Evolutionary conservation across 208 protist species (phyloP).

Genomic region (Leishmania martiniquensis): DNA sequence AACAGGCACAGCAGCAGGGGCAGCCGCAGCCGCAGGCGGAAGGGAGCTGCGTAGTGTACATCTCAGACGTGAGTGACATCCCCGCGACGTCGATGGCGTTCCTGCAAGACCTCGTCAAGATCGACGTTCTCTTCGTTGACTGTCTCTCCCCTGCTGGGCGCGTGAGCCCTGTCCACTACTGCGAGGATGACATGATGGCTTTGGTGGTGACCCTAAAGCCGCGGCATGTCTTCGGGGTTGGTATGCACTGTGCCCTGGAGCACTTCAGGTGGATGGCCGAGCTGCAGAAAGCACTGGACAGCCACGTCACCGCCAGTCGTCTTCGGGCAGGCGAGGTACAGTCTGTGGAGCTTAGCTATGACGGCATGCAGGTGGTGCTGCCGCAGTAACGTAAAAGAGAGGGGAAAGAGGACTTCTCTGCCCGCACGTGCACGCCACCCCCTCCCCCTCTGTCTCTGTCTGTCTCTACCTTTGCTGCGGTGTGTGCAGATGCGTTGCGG

Average conservation of each 20-base stretch:
- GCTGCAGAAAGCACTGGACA: slow-evolving; percentile 40
- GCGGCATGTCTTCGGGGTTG: slow-evolving; percentile 55
- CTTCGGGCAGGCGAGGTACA: slow-evolving; percentile 42
- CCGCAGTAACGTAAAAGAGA: slow-evolving; percentile 31
- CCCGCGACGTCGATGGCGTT: slow-evolving; percentile 71
- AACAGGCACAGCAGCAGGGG: neutral
- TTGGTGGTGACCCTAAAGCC: slow-evolving; percentile 57
- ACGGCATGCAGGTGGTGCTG: slow-evolving; percentile 62
- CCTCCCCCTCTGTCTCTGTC: neutral
- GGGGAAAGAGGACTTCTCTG: neutral
- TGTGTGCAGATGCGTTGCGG: neutral
- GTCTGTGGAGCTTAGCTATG: slow-evolving; percentile 64
- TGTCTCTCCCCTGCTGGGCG: slow-evolving; percentile 51
- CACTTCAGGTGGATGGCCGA: slow-evolving; percentile 38
- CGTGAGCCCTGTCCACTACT: slow-evolving; percentile 57
- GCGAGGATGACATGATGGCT: slow-evolving; percentile 63
- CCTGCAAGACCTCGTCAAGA: slow-evolving; percentile 70
- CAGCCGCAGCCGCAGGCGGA: slow-evolving; percentile 5
- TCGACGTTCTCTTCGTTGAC: slow-evolving; percentile 82
- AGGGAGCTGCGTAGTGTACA: slow-evolving; percentile 77
- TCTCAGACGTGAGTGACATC: slow-evolving; percentile 76
- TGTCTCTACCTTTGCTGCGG: neutral
- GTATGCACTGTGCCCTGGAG: slow-evolving; percentile 84
- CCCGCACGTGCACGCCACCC: neutral
- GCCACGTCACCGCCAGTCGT: slow-evolving; percentile 25